These are phyloP conservation scores for Cerioporus squamosus DNA, from an alignment of 1,284 basidiomycete species.

Conservation along the genomic window DNA sequence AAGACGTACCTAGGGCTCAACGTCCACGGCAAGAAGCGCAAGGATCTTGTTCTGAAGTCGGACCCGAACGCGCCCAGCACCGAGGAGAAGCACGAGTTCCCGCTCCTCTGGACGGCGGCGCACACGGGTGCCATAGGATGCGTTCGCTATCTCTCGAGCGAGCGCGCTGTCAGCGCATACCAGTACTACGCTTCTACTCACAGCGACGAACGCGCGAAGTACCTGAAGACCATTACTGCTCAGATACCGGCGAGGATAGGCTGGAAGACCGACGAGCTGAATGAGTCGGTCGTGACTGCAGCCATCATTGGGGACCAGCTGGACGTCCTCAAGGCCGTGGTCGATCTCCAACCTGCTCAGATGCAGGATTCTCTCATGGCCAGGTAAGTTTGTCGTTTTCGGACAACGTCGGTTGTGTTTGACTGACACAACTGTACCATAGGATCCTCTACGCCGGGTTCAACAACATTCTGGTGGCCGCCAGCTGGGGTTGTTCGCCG, in stretches of 20 bases:
- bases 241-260: conserved; percentile 52
- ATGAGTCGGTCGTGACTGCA: conserved; percentile 53
- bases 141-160: conserved; percentile 49
- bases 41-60: conserved; percentile 50
- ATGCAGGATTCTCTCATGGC: conserved; percentile 45
- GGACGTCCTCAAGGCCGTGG: conserved; percentile 46
- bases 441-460: conserved; percentile 52
- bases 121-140: conserved; percentile 36
- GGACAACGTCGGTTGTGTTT: neutral
- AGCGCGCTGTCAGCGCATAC: conserved; percentile 40
- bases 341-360: conserved; percentile 43
- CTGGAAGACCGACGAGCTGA: conserved; percentile 46
- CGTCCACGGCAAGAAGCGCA: conserved; percentile 63
- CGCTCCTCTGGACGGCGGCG: conserved; percentile 52
- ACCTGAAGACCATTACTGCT: conserved; percentile 40
- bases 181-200: conserved; percentile 48
- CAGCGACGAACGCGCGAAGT: conserved; percentile 43
- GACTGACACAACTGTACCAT: neutral
- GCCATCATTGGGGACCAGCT: conserved; percentile 42
- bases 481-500: conserved; percentile 30
- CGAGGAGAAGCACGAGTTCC: conserved; percentile 15
- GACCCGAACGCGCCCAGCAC: conserved; percentile 45
- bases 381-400: conserved; percentile 37
- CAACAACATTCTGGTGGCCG: conserved; percentile 49
- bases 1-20: conserved; percentile 59